Percentiles rank a stretch among this genome's conserved stretches.
Evolutionary conservation across 805 yeast genomes (phyloP).

Genomic region (Candida nemodendra): DNA sequence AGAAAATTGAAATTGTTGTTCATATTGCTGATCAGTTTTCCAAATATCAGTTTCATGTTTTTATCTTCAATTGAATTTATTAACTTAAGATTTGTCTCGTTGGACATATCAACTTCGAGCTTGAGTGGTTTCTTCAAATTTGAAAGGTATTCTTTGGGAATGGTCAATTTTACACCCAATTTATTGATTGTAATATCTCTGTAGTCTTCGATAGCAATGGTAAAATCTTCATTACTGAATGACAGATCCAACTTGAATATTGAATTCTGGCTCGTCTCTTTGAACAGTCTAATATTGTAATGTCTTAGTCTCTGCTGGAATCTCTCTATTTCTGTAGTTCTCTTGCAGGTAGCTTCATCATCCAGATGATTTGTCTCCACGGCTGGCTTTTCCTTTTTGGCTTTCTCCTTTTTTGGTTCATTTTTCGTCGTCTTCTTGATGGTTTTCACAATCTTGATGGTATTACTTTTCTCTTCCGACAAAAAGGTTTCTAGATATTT

Average conservation of each 20-base stretch:
- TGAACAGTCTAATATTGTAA: constrained; percentile 23
- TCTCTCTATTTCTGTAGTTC: constrained; percentile 26
- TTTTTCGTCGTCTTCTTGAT: constrained; percentile 15
- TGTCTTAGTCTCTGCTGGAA: constrained; percentile 28
- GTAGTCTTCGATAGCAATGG: constrained; percentile 31
- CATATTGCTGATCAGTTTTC: constrained; percentile 32
- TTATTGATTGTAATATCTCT: constrained; percentile 26
- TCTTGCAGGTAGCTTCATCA: constrained; percentile 8
- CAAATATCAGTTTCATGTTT: constrained; percentile 29
- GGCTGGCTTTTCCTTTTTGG: constrained; percentile 2
- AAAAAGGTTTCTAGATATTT: constrained; percentile 57
- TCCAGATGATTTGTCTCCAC: constrained; percentile 5
- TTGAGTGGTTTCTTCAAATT: constrained; percentile 26
- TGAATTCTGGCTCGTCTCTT: constrained; percentile 29
- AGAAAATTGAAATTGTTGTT: constrained; percentile 28
- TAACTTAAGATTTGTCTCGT: constrained; percentile 25
- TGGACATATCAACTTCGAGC: constrained; percentile 34
- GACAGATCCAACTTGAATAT: constrained; percentile 28
- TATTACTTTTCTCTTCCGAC: constrained; percentile 56
- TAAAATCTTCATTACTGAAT: constrained; percentile 28
- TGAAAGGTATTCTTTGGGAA: constrained; percentile 34
- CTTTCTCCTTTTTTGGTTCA: constrained; percentile 6
- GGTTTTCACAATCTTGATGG: constrained; percentile 54
- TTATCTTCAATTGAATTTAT: constrained; percentile 30
- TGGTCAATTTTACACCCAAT: constrained; percentile 28